Base-by-base conservation (phyloP, 2,329 filamentous ascomycete species). In the Davidsoniella eucalypti region DNA sequence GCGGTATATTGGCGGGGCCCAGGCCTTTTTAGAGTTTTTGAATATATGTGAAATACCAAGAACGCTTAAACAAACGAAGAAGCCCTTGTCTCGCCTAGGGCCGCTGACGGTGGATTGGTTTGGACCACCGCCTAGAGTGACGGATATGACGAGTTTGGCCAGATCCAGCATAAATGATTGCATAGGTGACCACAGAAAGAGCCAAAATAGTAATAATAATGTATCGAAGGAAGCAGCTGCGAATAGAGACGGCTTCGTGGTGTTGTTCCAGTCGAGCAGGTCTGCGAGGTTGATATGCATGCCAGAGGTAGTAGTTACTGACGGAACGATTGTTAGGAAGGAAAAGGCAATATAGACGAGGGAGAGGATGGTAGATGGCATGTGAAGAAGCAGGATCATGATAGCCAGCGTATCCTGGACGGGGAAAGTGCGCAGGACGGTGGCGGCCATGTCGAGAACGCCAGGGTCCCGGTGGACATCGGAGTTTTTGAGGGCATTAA, bases 381-480 rank as follows among this genome's bases (percentile, higher is more conserved):
- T 78, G 63, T 94, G 88, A 66, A 95, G 84, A 57, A 96, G 77
- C 59, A 95, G 84, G 66, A 95, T 94, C 64, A 96, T 79, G 60
- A 96, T 94, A 62, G 90, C 87, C 66, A 95, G 86, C 54, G 90
- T 94, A 68, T 96, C 90, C 68, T 87, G 84, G 61, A 94, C 79
- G 49, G 90, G 90, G 60, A 88, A 90, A 48, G 87, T 87, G 60
- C 80, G 80, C 63, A 96, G 77, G 59, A 96, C 90, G 50, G 87
- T 94, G 57, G 85, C 76, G 55, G 84, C 82, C 56, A 93, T 72
- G 58, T 84, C 80, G 57, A 94, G 67, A 44, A 84, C 78, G 53
- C 83, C 83, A 50, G 79, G 71, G 61, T 83, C 78, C 57, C 80
- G 80, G 60, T 84, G 82, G 50, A 82, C 73, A 53, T 80, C 72